Base-by-base conservation (phyloP, 169 alveolate species). In the Eimeria sp. region DNA sequence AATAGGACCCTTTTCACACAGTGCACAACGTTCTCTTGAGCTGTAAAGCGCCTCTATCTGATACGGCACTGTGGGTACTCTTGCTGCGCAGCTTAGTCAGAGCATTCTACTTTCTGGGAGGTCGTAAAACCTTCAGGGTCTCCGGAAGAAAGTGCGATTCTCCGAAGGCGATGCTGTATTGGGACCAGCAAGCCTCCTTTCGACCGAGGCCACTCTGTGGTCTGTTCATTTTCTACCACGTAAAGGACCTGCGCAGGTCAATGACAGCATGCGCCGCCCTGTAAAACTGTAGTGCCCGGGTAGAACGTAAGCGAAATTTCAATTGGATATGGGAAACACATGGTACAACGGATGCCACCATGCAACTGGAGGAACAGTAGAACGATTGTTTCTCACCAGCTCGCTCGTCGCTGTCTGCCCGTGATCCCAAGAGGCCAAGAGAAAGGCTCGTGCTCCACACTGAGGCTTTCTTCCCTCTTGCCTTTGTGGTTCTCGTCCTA, bases 131-230 rank as follows among this genome's bases (percentile, higher is more conserved):
- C 74, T 54, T 80, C 54, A 33, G 2, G 30, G 0, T 54, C 77
- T 33, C 62, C 43, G 60, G 60, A 71, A 27, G 64, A 43, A 37
- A 85, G 66, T 1, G 62, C 16, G 13, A 20, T 58, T n/a, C 78
- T 60, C 82, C 78, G 64, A 78, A 85, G 91, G 80, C 91, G 91
- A 49, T 85, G 91, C 78, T 85, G 64, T 33, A 85, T 85, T 33
- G 91, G 91, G 13, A 33, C 60, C 9, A 85, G 78, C 60, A 85
- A 49, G 66, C 91, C 91, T 62, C 91, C 91, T 25, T 66, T 58
- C 62, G 91, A 49, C 25, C 91, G 91, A 60, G 91, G 91, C 91
- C 91, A 60, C 78, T 85, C 91, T 23, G 91, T 85, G 6, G 91
- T 71, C 25, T 60, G 66, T 40, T 85, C 91, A 40, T 85, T 60